These are phyloP conservation scores for Galerina marginata DNA, from an alignment of 768 basidiomycete genomes.

Conservation along the genomic window DNA sequence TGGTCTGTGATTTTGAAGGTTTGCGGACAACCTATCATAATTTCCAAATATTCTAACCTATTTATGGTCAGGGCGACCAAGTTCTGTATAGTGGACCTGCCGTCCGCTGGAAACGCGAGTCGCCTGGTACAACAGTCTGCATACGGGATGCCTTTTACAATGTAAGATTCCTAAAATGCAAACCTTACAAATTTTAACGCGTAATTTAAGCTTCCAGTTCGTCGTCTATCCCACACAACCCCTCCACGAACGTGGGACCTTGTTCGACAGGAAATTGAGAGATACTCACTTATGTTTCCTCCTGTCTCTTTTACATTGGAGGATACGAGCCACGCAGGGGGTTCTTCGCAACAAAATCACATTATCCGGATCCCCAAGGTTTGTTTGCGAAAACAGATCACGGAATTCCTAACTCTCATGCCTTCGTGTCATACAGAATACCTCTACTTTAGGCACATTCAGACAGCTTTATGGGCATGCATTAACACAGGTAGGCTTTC, in stretches of 20 bases:
- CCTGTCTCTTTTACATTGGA: conserved; percentile 72
- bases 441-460: conserved; percentile 70
- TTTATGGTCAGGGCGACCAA: conserved; percentile 58
- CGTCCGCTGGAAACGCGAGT: conserved; percentile 74
- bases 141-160: conserved; percentile 92
- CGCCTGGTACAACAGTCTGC: conserved; percentile 79
- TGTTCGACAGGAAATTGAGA: conserved; percentile 75
- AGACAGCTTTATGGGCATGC: conserved; percentile 76
- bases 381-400: conserved; percentile 11
- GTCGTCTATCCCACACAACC: conserved; percentile 72
- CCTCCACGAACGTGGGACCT: conserved; percentile 64
- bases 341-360: conserved; percentile 42
- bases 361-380: conserved; percentile 74
- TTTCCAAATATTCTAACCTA: not conserved
- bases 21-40: conserved; percentile 4
- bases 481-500: conserved; percentile 61
- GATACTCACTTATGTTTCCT: conserved; percentile 75
- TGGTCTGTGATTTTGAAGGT: conserved; percentile 87
- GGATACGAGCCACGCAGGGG: conserved; percentile 47
- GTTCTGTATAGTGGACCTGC: conserved; percentile 75
- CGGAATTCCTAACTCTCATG: not conserved
- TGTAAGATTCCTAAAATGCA: conserved; percentile 40
- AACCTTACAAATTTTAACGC: not conserved
- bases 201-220: conserved; percentile 71
- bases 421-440: conserved; percentile 49